Conservation (phyloP, 805 yeast genomes). For the Candida awuae region DNA sequence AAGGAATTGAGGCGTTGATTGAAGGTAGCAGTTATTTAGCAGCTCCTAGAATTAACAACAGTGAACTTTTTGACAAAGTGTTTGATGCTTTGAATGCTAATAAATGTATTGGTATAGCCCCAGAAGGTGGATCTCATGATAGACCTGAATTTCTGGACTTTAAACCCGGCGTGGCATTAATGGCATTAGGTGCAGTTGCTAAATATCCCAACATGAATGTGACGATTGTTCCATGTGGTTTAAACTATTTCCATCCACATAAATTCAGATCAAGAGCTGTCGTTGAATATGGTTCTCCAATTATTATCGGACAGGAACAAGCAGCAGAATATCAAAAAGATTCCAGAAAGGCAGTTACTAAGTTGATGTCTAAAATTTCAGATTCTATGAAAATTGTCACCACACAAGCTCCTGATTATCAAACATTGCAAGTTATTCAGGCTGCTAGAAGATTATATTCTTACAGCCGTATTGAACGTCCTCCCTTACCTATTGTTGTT, state of each 20-base stretch:
- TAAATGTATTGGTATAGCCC: conserved; percentile 83
- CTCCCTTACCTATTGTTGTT: conserved; percentile 77
- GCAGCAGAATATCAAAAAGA: conserved; percentile 59
- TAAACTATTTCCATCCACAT: conserved; percentile 95
- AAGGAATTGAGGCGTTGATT: conserved; percentile 37
- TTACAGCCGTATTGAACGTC: conserved; percentile 31
- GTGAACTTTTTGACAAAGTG: conserved; percentile 68
- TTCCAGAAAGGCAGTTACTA: conserved; percentile 61
- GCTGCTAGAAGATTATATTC: conserved; percentile 87
- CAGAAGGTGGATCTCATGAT: conserved; percentile 99
- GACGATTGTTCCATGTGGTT: conserved; percentile 88
- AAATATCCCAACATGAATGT: conserved; percentile 60
- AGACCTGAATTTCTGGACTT: conserved; percentile 83
- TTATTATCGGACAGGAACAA: conserved; percentile 51
- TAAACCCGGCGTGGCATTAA: conserved; percentile 95
- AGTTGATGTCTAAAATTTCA: conserved; percentile 56
- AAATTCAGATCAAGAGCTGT: conserved; percentile 94
- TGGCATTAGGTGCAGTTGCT: conserved; percentile 91
- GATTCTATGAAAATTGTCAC: conserved; percentile 74
- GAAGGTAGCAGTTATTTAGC: conserved; percentile 52
- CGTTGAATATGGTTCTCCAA: conserved; percentile 85
- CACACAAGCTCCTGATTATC: conserved; percentile 79
- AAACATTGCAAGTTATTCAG: conserved; percentile 82
- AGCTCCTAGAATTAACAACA: conserved; percentile 81
- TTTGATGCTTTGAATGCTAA: conserved; percentile 68